A percentile compares a stretch with the other conserved stretches of the same genome.
Conservation (phyloP, 139 green algal species). For the Limnomonas spitsbergensis region DNA sequence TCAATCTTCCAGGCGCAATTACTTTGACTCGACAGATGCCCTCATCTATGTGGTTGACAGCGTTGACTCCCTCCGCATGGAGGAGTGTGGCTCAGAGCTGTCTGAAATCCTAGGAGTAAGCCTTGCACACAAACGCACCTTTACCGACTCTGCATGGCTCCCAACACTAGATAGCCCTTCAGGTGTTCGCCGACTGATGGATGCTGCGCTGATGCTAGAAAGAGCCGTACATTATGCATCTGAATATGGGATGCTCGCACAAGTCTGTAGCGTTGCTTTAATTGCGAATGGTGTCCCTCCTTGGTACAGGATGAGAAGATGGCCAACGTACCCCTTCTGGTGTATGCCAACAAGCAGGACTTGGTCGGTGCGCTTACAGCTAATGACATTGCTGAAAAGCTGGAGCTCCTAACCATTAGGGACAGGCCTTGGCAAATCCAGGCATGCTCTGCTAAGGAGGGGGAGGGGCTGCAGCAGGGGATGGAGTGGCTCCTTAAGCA, state of each 20-base stretch:
- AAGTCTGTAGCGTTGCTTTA: no score
- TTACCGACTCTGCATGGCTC: no score
- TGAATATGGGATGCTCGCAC: no score
- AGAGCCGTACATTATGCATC: no score
- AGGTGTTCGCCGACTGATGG: no score
- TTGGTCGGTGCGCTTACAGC: constrained; percentile 52
- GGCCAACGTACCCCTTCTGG: constrained; percentile 61
- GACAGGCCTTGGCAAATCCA: constrained; percentile 80
- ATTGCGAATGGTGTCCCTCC: no score
- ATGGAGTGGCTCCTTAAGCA: constrained; percentile 77
- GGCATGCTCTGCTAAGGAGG: constrained; percentile 62
- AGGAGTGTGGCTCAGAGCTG: constrained; percentile 66
- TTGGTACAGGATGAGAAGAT: constrained; percentile 84
- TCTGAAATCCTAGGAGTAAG: constrained; percentile 49
- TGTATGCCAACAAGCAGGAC: constrained; percentile 85
- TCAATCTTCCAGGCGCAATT: constrained; percentile 70
- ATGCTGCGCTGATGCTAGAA: no score
- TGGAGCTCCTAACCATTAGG: constrained; percentile 59
- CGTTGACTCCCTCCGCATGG: constrained; percentile 68
- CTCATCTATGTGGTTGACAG: constrained; percentile 82
- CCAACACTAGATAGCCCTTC: no score
- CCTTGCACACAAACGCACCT: no score
- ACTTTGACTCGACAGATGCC: constrained; percentile 77
- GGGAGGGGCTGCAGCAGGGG: constrained; percentile 58
- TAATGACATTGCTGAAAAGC: constrained; percentile 59